Evolutionary conservation across 495 filamentous ascomycete genomes (phyloP), one percentile per base, ranked within the genome.

Genomic region (Penicillium soppii): DNA sequence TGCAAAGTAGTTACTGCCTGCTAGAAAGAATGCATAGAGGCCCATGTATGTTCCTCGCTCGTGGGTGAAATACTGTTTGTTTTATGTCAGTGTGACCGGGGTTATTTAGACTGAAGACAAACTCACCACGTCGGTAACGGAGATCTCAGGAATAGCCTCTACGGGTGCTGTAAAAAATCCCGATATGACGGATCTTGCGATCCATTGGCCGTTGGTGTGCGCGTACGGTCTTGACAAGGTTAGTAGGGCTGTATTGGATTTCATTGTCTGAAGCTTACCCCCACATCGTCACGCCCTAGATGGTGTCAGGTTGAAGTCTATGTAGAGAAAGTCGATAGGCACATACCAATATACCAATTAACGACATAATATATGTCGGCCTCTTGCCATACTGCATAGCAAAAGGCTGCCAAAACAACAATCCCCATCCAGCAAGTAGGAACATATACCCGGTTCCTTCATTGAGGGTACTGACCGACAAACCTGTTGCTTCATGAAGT

Each of bases 331-430:
- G 2, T 19, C 8, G 26, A 41, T 9, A 25, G 15, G 29, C 9
- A 51, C 70, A 61, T 50, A 73, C 76, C 58, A 79, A 50, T 25
- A 75, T 75, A 13, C 79, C 83, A n/a, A 78, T 62, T 47, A 83
- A 70, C 4, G 79, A 83, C 33, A 82, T 29, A 6, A 88, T 58
- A 62, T 83, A 87, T 1, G 81, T 79, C 38, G 81, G 68, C n/a
- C 85, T 72, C 64, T 86, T 86, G 27, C 85, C 85, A 69, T 81
- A 87, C 50, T 84, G 78, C 50, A 86, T 62, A 0, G 84, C 81
- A 38, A 86, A 75, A 0, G 84, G 83, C 63, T 88, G 84, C 85
- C 84, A 88, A 59, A 87, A 82, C 3, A 88, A 60, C 46, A 83
- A 72, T 0, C 82, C 82, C 82, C 80, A 86, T 4, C 83, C 82